A percentile compares a stretch with the other conserved stretches of the same genome.
Conservation (phyloP, 1,284 basidiomycete genomes). For the Bondarzewia mesenterica region DNA sequence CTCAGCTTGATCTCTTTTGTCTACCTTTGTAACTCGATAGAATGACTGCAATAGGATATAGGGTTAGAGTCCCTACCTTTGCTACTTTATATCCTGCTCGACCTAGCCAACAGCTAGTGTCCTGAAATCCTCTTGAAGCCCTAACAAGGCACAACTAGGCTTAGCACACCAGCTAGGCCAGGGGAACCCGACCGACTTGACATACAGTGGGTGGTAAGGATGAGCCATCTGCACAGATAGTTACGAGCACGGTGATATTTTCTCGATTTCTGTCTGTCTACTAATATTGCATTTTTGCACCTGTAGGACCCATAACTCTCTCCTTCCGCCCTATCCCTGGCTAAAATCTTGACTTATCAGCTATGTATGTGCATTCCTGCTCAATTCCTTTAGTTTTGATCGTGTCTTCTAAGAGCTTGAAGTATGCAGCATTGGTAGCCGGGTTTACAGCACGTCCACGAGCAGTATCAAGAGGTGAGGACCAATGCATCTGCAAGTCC, state of each 20-base stretch:
- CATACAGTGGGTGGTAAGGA: slow-evolving; percentile 24
- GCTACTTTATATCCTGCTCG: too few species aligned
- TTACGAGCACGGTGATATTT: slow-evolving; percentile 31
- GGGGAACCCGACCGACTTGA: too few species aligned
- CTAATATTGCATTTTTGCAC: slow-evolving; percentile 22
- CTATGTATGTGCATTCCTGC: slow-evolving; percentile 20
- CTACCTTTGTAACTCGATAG: too few species aligned
- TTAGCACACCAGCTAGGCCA: too few species aligned
- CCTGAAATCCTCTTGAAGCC: too few species aligned
- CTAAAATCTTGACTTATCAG: slow-evolving; percentile 29
- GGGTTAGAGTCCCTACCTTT: too few species aligned
- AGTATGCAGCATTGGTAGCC: slow-evolving; percentile 23
- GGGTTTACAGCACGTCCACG: slow-evolving; percentile 29
- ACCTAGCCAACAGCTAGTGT: too few species aligned
- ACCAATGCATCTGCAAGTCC: slow-evolving; percentile 20
- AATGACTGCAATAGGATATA: too few species aligned
- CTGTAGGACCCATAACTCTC: slow-evolving; percentile 12
- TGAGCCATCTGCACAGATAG: slow-evolving; percentile 29
- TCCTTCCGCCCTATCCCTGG: slow-evolving; percentile 7
- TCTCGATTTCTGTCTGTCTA: slow-evolving; percentile 23
- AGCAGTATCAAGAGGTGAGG: slow-evolving; percentile 21
- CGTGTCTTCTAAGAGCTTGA: slow-evolving; percentile 14
- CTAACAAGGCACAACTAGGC: too few species aligned
- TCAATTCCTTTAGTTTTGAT: slow-evolving; percentile 13
- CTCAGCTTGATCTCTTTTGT: too few species aligned